Evolutionary conservation across 2,329 filamentous ascomycete species (phyloP).

Genomic region (Ophiognomonia clavigignenti-juglandacearum): DNA sequence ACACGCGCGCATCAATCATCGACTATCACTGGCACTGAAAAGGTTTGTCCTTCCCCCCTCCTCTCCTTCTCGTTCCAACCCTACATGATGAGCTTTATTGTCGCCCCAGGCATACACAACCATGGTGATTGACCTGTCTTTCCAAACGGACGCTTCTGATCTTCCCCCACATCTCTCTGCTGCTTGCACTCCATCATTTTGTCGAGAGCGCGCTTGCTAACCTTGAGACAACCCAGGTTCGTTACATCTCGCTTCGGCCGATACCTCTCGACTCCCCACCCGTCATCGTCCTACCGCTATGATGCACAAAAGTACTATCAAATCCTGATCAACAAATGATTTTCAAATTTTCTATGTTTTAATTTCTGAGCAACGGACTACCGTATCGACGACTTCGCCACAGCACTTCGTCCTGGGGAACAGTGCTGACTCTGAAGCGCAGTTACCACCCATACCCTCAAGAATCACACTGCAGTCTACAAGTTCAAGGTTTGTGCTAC

Average conservation of each 20-base stretch:
- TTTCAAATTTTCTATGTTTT: slow-evolving; percentile 22
- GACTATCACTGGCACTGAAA: neutral
- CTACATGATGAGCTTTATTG: slow-evolving; percentile 48
- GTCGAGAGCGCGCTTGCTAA: slow-evolving; percentile 18
- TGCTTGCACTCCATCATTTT: neutral
- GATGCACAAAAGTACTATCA: slow-evolving; percentile 41
- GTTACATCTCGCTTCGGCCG: slow-evolving; percentile 11
- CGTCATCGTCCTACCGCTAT: slow-evolving; percentile 22
- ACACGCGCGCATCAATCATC: neutral
- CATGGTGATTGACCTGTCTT: slow-evolving; percentile 53
- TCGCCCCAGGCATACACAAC: slow-evolving; percentile 55
- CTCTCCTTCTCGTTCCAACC: slow-evolving; percentile 13
- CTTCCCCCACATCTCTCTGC: slow-evolving; percentile 8
- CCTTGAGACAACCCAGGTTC: slow-evolving; percentile 6
- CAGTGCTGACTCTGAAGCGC: slow-evolving; percentile 8
- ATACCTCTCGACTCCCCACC: neutral
- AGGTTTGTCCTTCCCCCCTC: slow-evolving; percentile 16
- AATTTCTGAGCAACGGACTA: slow-evolving; percentile 17
- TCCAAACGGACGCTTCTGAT: slow-evolving; percentile 46
- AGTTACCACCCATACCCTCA: neutral
- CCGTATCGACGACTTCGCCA: neutral
- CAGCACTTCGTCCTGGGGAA: neutral
- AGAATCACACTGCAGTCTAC: neutral
- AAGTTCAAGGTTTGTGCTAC: slow-evolving; percentile 22
- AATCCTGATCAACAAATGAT: slow-evolving; percentile 34